A percentile compares a stretch with the other conserved stretches of the same genome.
These are phyloP conservation scores for Pseudogymnoascus sp. DNA, from an alignment of 2,329 filamentous ascomycete genomes.

Conservation along the genomic window DNA sequence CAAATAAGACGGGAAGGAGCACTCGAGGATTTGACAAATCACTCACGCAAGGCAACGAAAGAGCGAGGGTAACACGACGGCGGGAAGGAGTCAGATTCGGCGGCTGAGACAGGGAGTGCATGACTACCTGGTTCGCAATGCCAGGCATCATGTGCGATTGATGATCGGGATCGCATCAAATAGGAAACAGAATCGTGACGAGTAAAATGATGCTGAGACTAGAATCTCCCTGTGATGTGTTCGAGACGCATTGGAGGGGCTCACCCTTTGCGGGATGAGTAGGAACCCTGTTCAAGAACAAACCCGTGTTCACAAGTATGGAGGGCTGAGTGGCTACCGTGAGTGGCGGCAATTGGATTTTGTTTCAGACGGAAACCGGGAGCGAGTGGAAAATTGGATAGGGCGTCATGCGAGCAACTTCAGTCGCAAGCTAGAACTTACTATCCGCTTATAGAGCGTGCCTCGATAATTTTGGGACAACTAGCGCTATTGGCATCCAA, in stretches of 20 bases:
- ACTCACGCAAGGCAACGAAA: not conserved
- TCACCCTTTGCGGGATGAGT: not conserved
- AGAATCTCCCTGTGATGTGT: not conserved
- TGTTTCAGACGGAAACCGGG: not conserved
- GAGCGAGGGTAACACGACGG: not conserved
- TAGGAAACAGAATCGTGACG: not conserved
- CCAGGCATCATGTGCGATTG: not conserved
- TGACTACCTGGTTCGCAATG: not conserved
- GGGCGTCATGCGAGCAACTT: not conserved
- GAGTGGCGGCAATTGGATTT: not conserved
- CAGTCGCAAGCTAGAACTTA: not conserved
- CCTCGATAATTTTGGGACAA: not conserved
- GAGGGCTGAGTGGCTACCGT: not conserved
- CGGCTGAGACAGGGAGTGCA: not conserved
- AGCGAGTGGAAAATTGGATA: not conserved
- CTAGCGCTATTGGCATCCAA: not conserved
- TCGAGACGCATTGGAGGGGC: not conserved
- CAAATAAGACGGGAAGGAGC: constrained; percentile 3
- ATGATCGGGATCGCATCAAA: not conserved
- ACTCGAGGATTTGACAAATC: constrained; percentile 5
- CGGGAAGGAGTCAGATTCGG: not conserved
- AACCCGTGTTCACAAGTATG: not conserved
- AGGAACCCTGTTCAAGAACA: not conserved
- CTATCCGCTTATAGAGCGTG: not conserved
- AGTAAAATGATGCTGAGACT: not conserved